Conservation (phyloP, 805 yeast genomes). For the Pichia phayaonensis region DNA sequence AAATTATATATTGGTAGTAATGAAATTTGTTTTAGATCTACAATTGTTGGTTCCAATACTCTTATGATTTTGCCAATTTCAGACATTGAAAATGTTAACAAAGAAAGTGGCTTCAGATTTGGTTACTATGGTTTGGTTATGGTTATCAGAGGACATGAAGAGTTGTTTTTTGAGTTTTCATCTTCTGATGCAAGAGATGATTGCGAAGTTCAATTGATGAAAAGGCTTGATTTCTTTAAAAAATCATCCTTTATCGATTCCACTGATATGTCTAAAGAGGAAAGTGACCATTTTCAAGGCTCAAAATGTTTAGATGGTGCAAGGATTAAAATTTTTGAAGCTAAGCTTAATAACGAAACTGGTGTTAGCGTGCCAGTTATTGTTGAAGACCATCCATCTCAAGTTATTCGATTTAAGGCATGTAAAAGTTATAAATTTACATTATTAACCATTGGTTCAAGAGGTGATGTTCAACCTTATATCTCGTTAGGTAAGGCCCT, state of each 20-base stretch:
- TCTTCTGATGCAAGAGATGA: conserved; percentile 61
- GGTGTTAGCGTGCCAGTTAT: conserved; percentile 66
- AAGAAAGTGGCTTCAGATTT: conserved; percentile 62
- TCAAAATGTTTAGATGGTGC: conserved; percentile 41
- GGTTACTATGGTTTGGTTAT: conserved; percentile 66
- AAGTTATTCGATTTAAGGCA: conserved; percentile 40
- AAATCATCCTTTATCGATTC: conserved; percentile 5
- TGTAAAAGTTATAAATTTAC: conserved; percentile 50
- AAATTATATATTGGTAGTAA: conserved; percentile 65
- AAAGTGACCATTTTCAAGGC: conserved; percentile 16
- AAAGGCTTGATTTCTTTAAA: conserved; percentile 39
- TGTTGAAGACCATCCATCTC: conserved; percentile 52
- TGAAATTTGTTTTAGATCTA: conserved; percentile 71
- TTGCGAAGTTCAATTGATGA: conserved; percentile 47
- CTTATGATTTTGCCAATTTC: conserved; percentile 73
- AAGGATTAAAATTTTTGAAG: conserved; percentile 59
- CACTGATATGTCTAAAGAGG: conserved; percentile 3
- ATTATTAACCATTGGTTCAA: conserved; percentile 81
- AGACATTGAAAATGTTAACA: conserved; percentile 63
- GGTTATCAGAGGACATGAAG: conserved; percentile 68
- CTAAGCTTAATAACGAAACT: conserved; percentile 46
- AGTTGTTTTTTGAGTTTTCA: conserved; percentile 71
- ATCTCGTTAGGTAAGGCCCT: conserved; percentile 82
- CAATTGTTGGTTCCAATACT: conserved; percentile 70
- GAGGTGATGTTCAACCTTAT: conserved; percentile 97